These are phyloP conservation scores for Phoma sp. DNA, from an alignment of 2,329 filamentous ascomycete species.

Conservation along the genomic window DNA sequence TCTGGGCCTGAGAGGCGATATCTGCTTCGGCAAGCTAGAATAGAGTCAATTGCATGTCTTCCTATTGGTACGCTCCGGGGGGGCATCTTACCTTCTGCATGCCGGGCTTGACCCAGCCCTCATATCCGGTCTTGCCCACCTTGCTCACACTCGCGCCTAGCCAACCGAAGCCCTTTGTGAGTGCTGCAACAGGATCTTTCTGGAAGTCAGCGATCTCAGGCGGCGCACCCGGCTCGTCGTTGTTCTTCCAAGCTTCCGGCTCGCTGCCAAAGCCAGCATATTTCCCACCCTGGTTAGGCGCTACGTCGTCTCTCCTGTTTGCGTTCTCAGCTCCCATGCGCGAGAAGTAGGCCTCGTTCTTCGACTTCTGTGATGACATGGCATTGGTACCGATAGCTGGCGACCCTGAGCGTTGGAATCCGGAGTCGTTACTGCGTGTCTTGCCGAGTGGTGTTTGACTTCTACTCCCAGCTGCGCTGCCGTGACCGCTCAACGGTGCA, in stretches of 20 bases:
- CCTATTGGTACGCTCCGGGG: background rate
- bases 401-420: slow-evolving; percentile 43
- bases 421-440: slow-evolving; percentile 41
- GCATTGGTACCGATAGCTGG: slow-evolving; percentile 49
- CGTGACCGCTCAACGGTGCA: slow-evolving; percentile 41
- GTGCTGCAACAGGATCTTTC: slow-evolving; percentile 83
- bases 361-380: slow-evolving; percentile 58
- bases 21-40: slow-evolving; percentile 74
- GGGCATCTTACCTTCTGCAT: slow-evolving; percentile 73
- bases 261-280: slow-evolving; percentile 89
- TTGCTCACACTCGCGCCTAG: slow-evolving; percentile 86
- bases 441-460: slow-evolving; percentile 49
- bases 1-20: slow-evolving; percentile 64
- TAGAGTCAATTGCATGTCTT: background rate
- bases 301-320: slow-evolving; percentile 71
- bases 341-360: slow-evolving; percentile 90
- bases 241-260: slow-evolving; percentile 59
- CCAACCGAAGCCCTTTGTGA: slow-evolving; percentile 95
- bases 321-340: slow-evolving; percentile 85
- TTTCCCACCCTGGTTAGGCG: slow-evolving; percentile 91
- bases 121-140: slow-evolving; percentile 89
- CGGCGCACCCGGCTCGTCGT: slow-evolving; percentile 54
- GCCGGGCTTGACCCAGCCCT: slow-evolving; percentile 89
- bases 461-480: slow-evolving; percentile 46
- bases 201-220: slow-evolving; percentile 87